A percentile compares a stretch with the other conserved stretches of the same genome.
Conservation (phyloP, 2,329 filamentous ascomycete species). For the Claviceps pusilla region DNA sequence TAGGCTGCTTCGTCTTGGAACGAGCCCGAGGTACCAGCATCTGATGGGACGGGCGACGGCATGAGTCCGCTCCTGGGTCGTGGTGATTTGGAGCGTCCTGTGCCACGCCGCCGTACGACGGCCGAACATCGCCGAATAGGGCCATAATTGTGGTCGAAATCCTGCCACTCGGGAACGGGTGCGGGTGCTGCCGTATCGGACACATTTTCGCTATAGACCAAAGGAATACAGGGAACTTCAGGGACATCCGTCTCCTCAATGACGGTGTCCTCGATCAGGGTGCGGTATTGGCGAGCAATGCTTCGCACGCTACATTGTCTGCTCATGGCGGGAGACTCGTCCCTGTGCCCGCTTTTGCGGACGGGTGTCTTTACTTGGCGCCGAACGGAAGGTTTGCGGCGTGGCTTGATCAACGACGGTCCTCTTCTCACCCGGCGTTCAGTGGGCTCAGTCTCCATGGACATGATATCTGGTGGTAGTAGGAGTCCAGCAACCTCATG, state of each 20-base stretch:
- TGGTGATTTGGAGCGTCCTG: constrained; percentile 1
- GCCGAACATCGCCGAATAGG: background rate
- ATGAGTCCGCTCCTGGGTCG: background rate
- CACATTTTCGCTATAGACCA: constrained; percentile 10
- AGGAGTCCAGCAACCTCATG: background rate
- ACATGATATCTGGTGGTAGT: background rate
- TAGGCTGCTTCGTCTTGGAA: constrained; percentile 33
- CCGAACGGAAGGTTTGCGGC: background rate
- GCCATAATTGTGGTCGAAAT: background rate
- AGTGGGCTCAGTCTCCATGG: constrained; percentile 1
- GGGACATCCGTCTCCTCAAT: constrained; percentile 13
- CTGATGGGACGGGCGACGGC: constrained; percentile 22
- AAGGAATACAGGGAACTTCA: constrained; percentile 14
- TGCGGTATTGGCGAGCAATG: constrained; percentile 36
- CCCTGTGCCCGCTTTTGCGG: constrained; percentile 33
- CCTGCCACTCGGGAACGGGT: background rate
- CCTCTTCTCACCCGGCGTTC: constrained; percentile 1
- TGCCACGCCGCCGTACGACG: background rate
- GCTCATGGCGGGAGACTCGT: constrained; percentile 16
- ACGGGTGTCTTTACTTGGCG: constrained; percentile 38
- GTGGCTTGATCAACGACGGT: constrained; percentile 2
- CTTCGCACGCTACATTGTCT: constrained; percentile 29
- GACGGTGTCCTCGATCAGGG: constrained; percentile 24
- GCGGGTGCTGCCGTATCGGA: background rate
- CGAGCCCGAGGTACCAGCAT: constrained; percentile 31